Percentiles rank a stretch among this genome's conserved stretches.
These are phyloP conservation scores for Mycena sp. DNA, from an alignment of 1,284 basidiomycete genomes.

Conservation along the genomic window DNA sequence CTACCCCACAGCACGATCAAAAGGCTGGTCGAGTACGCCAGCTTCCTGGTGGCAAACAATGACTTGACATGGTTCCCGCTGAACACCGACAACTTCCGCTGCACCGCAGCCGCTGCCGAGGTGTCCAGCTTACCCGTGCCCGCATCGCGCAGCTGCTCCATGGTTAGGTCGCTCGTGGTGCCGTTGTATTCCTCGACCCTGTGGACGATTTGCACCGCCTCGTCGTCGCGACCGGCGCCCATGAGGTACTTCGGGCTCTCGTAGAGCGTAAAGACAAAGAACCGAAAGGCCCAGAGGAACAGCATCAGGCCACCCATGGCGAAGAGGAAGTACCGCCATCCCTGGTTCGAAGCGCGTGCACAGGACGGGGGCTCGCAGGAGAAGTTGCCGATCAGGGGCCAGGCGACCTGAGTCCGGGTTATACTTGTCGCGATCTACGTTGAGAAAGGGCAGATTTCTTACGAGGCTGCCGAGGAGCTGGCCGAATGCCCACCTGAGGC, in stretches of 20 bases:
- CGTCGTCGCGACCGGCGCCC: constrained; percentile 64
- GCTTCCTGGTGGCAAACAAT: constrained; percentile 69
- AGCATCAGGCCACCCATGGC: constrained; percentile 75
- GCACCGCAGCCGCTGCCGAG: constrained; percentile 49
- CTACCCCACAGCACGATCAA: constrained; percentile 71
- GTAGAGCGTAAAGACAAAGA: constrained; percentile 77
- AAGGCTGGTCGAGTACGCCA: constrained; percentile 70
- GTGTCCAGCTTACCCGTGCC: constrained; percentile 39
- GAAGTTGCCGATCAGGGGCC: constrained; percentile 70
- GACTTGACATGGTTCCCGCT: constrained; percentile 59
- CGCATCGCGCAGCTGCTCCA: constrained; percentile 53
- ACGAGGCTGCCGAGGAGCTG: constrained; percentile 64
- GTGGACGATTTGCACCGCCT: constrained; percentile 77
- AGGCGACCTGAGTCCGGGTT: constrained; percentile 65
- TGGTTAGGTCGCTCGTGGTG: constrained; percentile 51
- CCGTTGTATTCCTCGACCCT: constrained; percentile 78
- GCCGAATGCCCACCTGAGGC: constrained; percentile 62
- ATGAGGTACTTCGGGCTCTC: constrained; percentile 85
- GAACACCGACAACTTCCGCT: constrained; percentile 54
- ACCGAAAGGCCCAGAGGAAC: constrained; percentile 72
- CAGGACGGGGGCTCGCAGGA: constrained; percentile 61
- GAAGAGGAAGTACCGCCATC: constrained; percentile 82
- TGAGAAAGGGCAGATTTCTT: constrained; percentile 27
- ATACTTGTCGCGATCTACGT: constrained; percentile 10
- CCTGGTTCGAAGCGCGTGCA: constrained; percentile 57